Base-by-base conservation (phyloP, 2,329 filamentous ascomycete species). In the Tothia fuscella region DNA sequence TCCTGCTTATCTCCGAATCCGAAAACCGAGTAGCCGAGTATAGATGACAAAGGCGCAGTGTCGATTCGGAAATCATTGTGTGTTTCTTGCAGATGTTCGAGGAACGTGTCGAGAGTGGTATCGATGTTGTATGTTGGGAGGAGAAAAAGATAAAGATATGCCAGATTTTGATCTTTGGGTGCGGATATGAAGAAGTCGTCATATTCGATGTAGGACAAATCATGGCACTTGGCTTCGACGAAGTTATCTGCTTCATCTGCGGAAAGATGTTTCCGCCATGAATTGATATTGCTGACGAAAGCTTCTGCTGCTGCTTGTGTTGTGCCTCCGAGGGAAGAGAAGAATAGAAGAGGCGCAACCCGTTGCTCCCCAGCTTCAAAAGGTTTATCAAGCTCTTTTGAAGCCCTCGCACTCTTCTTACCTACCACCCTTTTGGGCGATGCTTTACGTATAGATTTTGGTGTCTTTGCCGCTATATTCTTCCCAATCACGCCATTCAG, bases 31-130 rank as follows among this genome's bases (percentile, higher is more conserved):
- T 94, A 96, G 6, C 89, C 89, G 2, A 88, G 66, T 13, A 96
- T 62, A 1, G 70, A 65, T 0, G 80, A 78, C 35, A 98, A 63
- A 1, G 91, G 82, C 0, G 83, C 80, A 0, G 87, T 94, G 53
- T 96, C 88, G 50, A 98, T 93, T 44, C 89, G 78, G 67, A 96
- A 96, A 60, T 98, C 91, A 63, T 96, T 78, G 56, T 96, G 89
- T 0, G 88, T 96, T 58, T 98, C 89, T 56, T 82, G 72, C 5
- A 98, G 65, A 57, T 94, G 86, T 48, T 85, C 78, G 19, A 96
- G 67, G 57, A 96, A 88, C 13, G 77, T 89, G 54, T 88, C 82
- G 50, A 94, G 76, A 50, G 93, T 82, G 6, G 84, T 89, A 54
- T 95, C 89, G 53, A 95, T 94, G 55, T 96, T 93, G 67, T 95